Evolutionary conservation across 1,284 basidiomycete species (phyloP).

Genomic region (Heterobasidion parviporum): DNA sequence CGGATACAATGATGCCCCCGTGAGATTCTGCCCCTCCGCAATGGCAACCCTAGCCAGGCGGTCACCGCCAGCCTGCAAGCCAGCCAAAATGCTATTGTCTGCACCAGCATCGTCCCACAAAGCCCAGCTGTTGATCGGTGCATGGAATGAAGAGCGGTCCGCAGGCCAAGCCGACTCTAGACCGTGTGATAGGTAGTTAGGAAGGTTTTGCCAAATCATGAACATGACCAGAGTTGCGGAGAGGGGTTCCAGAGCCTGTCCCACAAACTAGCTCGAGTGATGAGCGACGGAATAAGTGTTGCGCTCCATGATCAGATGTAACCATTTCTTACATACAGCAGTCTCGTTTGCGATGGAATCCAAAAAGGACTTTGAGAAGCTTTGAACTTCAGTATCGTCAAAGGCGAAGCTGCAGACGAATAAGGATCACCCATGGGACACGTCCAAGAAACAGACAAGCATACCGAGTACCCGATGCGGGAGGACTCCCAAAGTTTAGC

Average conservation of each 20-base stretch:
- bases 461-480: slow-evolving; percentile 17
- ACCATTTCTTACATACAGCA: background rate
- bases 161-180: slow-evolving; percentile 13
- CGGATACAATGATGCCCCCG: slow-evolving; percentile 15
- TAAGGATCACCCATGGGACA: background rate
- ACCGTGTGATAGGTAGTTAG: slow-evolving; percentile 7
- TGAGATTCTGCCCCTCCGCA: slow-evolving; percentile 15
- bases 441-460: background rate
- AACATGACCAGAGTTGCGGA: background rate
- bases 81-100: slow-evolving; percentile 7
- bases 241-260: slow-evolving; percentile 9
- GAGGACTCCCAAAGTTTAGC: slow-evolving; percentile 25
- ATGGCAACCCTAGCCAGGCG: slow-evolving; percentile 6
- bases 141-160: slow-evolving; percentile 7
- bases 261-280: slow-evolving; percentile 1
- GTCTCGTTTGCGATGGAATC: slow-evolving; percentile 1
- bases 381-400: slow-evolving; percentile 22
- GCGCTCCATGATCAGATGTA: no score
- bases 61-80: slow-evolving; percentile 4
- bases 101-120: slow-evolving; percentile 7
- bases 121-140: slow-evolving; percentile 11
- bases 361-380: slow-evolving; percentile 6
- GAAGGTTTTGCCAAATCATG: slow-evolving; percentile 3
- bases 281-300: background rate
- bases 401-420: slow-evolving; percentile 31